Evolutionary conservation across 2,329 filamentous ascomycete genomes (phyloP).

Genomic region (Aspergillus versicolor): DNA sequence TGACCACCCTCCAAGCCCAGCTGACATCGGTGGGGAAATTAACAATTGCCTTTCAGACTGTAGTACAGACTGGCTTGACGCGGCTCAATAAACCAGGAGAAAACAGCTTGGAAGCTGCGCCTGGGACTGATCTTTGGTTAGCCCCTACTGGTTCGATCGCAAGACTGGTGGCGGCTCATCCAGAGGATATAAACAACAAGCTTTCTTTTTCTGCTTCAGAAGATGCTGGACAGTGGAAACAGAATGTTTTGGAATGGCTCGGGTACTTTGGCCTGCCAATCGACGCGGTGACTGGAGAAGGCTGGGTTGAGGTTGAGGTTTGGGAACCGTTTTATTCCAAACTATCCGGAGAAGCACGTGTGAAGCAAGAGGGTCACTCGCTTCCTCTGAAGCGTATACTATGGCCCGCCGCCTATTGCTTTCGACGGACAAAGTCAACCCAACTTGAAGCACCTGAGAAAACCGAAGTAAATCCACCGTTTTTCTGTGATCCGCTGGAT

Average conservation of each 20-base stretch:
- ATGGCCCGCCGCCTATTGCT: slow-evolving; percentile 47
- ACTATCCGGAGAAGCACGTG: slow-evolving; percentile 34
- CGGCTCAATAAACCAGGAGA: slow-evolving; percentile 29
- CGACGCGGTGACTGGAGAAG: slow-evolving; percentile 30
- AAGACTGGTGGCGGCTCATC: slow-evolving; percentile 30
- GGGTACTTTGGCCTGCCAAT: slow-evolving; percentile 35
- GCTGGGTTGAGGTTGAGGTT: slow-evolving; percentile 44
- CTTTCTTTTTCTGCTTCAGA: slow-evolving; percentile 21
- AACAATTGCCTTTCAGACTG: slow-evolving; percentile 36
- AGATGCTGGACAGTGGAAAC: slow-evolving; percentile 34
- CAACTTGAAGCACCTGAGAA: slow-evolving; percentile 18
- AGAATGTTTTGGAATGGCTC: slow-evolving; percentile 37
- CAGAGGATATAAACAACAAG: slow-evolving; percentile 20
- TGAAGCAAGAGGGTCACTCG: slow-evolving; percentile 27
- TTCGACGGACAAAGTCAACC: slow-evolving; percentile 32
- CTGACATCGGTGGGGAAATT: slow-evolving; percentile 37
- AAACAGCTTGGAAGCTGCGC: slow-evolving; percentile 19
- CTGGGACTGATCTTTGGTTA: slow-evolving; percentile 40
- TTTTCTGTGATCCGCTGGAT: slow-evolving; percentile 39
- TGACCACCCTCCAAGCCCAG: slow-evolving; percentile 40
- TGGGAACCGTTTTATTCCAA: slow-evolving; percentile 40
- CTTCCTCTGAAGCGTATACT: slow-evolving; percentile 42
- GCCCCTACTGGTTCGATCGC: slow-evolving; percentile 40
- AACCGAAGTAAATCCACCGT: slow-evolving; percentile 15
- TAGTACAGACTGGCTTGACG: slow-evolving; percentile 36